phyloP scores from a whole-genome alignment of 352 stramenopile genomes.

The Globisporangium uncinulatum region DNA sequence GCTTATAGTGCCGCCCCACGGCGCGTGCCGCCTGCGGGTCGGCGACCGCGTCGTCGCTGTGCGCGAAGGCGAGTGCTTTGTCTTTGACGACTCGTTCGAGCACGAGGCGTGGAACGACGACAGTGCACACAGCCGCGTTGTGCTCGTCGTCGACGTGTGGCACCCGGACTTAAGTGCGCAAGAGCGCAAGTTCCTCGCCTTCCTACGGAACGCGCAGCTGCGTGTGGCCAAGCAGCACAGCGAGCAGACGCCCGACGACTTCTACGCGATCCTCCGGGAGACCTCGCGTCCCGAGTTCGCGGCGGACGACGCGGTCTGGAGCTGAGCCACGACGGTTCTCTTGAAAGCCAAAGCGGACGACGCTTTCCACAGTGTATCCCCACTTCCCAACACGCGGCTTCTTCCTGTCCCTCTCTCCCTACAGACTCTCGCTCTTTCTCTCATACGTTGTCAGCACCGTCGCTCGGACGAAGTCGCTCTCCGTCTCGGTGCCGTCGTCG shows the following conservation, averaged over 20 bases:
- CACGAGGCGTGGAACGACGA: constrained; percentile 98
- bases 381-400: neutral
- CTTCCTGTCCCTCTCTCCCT: neutral
- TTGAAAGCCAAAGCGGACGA: neutral
- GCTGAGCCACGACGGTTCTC: neutral
- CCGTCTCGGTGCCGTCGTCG: constrained; percentile 6
- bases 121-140: constrained; percentile 72
- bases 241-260: constrained; percentile 40
- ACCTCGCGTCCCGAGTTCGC: constrained; percentile 19
- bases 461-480: constrained; percentile 6
- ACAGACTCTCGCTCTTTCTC: neutral
- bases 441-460: constrained; percentile 2
- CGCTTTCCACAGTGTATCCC: neutral
- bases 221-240: constrained; percentile 49
- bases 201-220: constrained; percentile 64
- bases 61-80: constrained; percentile 88
- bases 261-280: constrained; percentile 68
- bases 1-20: constrained; percentile 62
- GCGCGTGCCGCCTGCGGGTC: constrained; percentile 57
- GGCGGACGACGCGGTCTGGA: constrained; percentile 2
- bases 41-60: constrained; percentile 64
- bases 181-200: constrained; percentile 89
- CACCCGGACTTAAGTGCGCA: constrained; percentile 88
- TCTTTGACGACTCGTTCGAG: constrained; percentile 99
- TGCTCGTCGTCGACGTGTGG: constrained; percentile 95